Percentiles rank a stretch among this genome's conserved stretches.
Conservation (phyloP, 345 rosid genomes). For the Litchi chinensis region DNA sequence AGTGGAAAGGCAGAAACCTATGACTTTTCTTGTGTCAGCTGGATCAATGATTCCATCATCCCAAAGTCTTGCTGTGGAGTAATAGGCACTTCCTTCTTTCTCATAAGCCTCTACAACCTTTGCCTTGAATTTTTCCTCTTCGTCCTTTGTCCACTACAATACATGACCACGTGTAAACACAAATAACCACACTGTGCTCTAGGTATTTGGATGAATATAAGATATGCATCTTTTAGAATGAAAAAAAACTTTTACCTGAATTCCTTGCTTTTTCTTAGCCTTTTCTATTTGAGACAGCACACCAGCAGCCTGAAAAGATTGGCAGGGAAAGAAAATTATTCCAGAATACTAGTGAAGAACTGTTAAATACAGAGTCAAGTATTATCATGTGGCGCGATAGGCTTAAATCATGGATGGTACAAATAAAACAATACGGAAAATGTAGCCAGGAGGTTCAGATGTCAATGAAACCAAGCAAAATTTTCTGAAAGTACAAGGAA, state of each 20-base stretch:
- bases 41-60: slow-evolving; percentile 96
- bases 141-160: slow-evolving; percentile 78
- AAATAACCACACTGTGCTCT: neutral
- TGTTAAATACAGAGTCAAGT: neutral
- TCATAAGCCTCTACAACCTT: slow-evolving; percentile 80
- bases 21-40: slow-evolving; percentile 74
- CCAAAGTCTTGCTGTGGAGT: slow-evolving; percentile 94
- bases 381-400: neutral
- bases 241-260: slow-evolving; percentile 50
- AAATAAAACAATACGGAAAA: neutral
- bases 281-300: slow-evolving; percentile 86
- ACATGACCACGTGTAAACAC: neutral
- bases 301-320: slow-evolving; percentile 81
- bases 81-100: slow-evolving; percentile 78
- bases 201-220: neutral
- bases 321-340: slow-evolving; percentile 12
- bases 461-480: neutral
- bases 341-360: neutral
- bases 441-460: slow-evolving; percentile 1
- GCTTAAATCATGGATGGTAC: neutral
- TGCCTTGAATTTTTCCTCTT: slow-evolving; percentile 68
- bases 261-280: slow-evolving; percentile 82
- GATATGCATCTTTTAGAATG: neutral
- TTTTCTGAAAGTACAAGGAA: neutral
- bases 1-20: slow-evolving; percentile 76